phyloP scores from a whole-genome alignment of 139 green algal species.

The Picochlorum sp. region DNA sequence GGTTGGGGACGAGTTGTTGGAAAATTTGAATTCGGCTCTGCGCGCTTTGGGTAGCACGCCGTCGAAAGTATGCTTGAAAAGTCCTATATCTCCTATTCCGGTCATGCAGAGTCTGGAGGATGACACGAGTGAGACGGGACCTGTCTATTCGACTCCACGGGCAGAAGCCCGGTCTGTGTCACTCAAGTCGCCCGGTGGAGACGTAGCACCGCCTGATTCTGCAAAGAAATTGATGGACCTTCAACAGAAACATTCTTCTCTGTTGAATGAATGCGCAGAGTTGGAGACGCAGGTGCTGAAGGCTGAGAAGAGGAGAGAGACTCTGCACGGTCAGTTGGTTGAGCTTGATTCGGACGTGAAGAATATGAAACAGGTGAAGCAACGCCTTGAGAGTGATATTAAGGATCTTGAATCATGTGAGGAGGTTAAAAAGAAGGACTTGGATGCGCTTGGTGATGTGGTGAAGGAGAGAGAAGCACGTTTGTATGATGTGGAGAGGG shows the following conservation, averaged over 20 bases:
- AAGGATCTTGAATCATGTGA: neutral
- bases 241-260: neutral
- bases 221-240: neutral
- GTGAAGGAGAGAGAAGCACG: neutral
- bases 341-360: too few species aligned
- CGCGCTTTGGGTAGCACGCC: neutral
- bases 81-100: neutral
- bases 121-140: neutral
- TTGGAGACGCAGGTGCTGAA: neutral
- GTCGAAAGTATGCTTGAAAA: neutral
- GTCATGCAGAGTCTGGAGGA: neutral
- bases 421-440: neutral
- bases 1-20: neutral
- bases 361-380: neutral
- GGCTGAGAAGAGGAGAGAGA: neutral
- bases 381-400: neutral
- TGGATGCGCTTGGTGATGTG: neutral
- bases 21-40: slow-evolving; percentile 3
- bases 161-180: too few species aligned
- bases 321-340: too few species aligned
- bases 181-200: too few species aligned
- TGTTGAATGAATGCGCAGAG: neutral
- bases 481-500: neutral
- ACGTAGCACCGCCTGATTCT: too few species aligned
- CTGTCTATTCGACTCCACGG: too few species aligned